Evolutionary conservation across 495 filamentous ascomycete genomes (phyloP).

Genomic region (Polyplosphaeria fusca): DNA sequence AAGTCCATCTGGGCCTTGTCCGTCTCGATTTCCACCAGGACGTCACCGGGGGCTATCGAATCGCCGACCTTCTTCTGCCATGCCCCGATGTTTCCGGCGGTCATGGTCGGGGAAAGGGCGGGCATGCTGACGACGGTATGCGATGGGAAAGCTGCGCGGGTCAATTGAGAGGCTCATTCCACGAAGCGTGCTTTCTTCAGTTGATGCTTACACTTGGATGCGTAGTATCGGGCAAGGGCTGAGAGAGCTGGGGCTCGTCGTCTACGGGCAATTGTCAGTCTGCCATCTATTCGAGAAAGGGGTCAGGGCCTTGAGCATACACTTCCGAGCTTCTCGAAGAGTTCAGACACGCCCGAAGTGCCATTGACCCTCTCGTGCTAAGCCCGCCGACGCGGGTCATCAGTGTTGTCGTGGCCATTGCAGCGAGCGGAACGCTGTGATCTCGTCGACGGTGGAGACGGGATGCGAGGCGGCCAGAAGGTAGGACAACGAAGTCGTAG

Average conservation of each 20-base stretch:
- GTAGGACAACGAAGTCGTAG: background rate
- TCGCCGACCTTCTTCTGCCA: slow-evolving; percentile 99
- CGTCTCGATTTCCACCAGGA: slow-evolving; percentile 99
- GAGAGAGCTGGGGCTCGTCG: slow-evolving; percentile 51
- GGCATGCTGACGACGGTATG: slow-evolving; percentile 98
- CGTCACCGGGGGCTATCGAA: slow-evolving; percentile 81
- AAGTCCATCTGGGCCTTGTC: slow-evolving; percentile 99
- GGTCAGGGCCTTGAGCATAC: no score
- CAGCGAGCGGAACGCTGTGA: slow-evolving; percentile 32
- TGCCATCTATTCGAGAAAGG: no score
- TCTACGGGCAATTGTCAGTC: no score
- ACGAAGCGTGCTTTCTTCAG: slow-evolving; percentile 14
- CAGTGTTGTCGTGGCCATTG: slow-evolving; percentile 42
- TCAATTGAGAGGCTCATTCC: slow-evolving; percentile 35
- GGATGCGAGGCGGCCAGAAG: slow-evolving; percentile 3
- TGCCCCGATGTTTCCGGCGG: slow-evolving; percentile 87
- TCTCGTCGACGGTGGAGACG: background rate
- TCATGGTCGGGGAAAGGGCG: slow-evolving; percentile 97
- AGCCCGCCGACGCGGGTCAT: slow-evolving; percentile 38
- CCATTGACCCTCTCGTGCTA: slow-evolving; percentile 33
- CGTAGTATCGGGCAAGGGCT: slow-evolving; percentile 69
- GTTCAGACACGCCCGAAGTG: slow-evolving; percentile 20
- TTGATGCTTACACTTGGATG: slow-evolving; percentile 64
- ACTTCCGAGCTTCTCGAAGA: slow-evolving; percentile 18
- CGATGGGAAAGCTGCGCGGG: slow-evolving; percentile 87